These are phyloP conservation scores for Phytophthora aleatoria DNA, from an alignment of 352 stramenopile genomes.

Conservation along the genomic window DNA sequence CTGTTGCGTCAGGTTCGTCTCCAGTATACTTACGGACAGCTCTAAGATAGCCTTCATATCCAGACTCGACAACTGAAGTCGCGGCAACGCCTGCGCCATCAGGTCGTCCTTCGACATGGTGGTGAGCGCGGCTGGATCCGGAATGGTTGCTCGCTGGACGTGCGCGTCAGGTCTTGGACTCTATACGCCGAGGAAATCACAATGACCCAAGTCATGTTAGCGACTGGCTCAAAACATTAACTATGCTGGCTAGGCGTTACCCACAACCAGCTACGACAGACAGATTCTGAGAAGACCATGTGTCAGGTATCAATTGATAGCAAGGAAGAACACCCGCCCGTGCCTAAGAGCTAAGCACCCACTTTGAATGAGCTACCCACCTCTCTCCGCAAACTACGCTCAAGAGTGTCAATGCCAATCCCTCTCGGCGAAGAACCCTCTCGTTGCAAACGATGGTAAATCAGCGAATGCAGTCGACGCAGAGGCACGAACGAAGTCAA, in stretches of 20 bases:
- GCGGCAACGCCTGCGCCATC: constrained; percentile 40
- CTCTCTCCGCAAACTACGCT: neutral
- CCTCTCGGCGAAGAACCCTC: neutral
- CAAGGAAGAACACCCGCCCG: neutral
- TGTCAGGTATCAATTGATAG: constrained; percentile 6
- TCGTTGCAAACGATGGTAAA: constrained; percentile 22
- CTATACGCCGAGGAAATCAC: constrained; percentile 13
- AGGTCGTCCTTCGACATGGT: constrained; percentile 45
- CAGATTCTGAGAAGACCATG: constrained; percentile 25
- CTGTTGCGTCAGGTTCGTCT: constrained; percentile 56
- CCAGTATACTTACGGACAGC: constrained; percentile 38
- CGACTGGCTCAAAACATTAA: constrained; percentile 19
- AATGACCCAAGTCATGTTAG: constrained; percentile 22
- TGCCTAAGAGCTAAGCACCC: constrained; percentile 1
- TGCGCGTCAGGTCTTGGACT: neutral
- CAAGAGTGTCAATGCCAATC: too few species aligned
- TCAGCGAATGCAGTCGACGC: constrained; percentile 27
- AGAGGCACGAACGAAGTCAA: constrained; percentile 2
- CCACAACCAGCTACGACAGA: constrained; percentile 12
- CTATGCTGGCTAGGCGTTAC: neutral
- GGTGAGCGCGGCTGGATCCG: constrained; percentile 9
- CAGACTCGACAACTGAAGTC: constrained; percentile 36
- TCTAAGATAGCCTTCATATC: constrained; percentile 45
- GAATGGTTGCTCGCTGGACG: constrained; percentile 30
- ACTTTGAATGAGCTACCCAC: constrained; percentile 5